Percentiles rank a stretch among this genome's conserved stretches.
Conservation (phyloP, 2,329 filamentous ascomycete species). For the Fusarium sp. region DNA sequence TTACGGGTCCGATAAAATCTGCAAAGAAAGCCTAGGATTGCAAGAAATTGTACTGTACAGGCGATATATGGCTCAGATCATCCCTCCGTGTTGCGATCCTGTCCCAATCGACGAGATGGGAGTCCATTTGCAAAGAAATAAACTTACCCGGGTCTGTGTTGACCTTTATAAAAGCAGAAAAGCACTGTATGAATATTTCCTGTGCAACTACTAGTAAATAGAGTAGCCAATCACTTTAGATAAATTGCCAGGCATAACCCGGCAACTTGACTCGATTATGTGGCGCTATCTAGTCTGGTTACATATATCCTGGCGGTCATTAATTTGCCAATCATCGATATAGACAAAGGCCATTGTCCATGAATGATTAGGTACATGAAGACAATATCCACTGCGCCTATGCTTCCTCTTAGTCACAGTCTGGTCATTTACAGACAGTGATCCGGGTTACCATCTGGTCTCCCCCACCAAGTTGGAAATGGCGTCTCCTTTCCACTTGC, state of each 20-base stretch:
- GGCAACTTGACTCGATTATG: not conserved
- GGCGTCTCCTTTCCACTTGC: conserved; percentile 31
- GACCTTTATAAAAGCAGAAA: not conserved
- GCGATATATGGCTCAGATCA: not conserved
- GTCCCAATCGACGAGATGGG: not conserved
- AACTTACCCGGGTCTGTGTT: not conserved
- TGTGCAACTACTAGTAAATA: not conserved
- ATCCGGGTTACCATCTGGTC: not conserved
- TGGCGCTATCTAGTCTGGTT: not conserved
- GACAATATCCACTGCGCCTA: not conserved
- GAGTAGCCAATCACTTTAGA: not conserved
- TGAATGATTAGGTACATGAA: not conserved
- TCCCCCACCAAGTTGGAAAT: conserved; percentile 24
- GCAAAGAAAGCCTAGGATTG: not conserved
- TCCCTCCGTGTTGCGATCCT: not conserved
- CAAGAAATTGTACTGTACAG: not conserved
- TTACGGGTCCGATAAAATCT: not conserved
- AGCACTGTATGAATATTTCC: not conserved
- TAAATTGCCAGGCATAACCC: not conserved
- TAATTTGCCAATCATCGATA: not conserved
- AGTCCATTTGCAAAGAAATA: not conserved
- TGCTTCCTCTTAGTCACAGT: not conserved
- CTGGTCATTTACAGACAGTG: not conserved
- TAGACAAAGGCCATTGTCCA: not conserved
- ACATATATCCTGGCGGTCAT: not conserved